Conservation (phyloP, 139 green algal species). For the Tetradesmus lagerheimii region DNA sequence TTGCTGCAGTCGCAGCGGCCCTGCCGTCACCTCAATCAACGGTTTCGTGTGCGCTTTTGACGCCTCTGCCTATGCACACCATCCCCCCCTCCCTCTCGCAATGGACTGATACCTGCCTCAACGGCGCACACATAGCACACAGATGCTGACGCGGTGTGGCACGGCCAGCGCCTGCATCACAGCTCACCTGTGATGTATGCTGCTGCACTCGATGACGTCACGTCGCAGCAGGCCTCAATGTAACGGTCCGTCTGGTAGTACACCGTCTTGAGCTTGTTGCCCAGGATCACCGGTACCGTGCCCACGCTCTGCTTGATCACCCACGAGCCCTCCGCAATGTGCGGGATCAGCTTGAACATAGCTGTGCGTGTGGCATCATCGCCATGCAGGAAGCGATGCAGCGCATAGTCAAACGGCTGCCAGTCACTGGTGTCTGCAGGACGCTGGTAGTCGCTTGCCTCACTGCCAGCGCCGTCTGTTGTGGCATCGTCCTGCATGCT, state of each 20-base stretch:
- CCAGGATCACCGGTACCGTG: conserved; percentile 75
- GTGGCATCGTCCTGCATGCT: background rate
- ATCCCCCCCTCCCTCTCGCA: too few species aligned
- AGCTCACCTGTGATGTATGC: conserved; percentile 50
- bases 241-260: conserved; percentile 66
- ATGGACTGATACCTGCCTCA: too few species aligned
- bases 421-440: conserved; percentile 57
- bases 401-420: conserved; percentile 72
- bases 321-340: conserved; percentile 71
- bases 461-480: background rate
- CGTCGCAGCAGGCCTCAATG: conserved; percentile 45
- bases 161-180: background rate
- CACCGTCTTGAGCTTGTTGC: conserved; percentile 68
- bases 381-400: conserved; percentile 71
- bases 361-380: conserved; percentile 54
- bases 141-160: too few species aligned
- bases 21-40: too few species aligned
- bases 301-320: conserved; percentile 72
- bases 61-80: too few species aligned
- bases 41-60: too few species aligned
- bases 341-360: conserved; percentile 79
- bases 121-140: too few species aligned
- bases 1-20: too few species aligned
- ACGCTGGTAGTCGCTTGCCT: conserved; percentile 2
- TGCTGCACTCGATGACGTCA: conserved; percentile 37